A percentile compares a stretch with the other conserved stretches of the same genome.
These are phyloP conservation scores for Chenopodium quinoa DNA, from an alignment of 148 eudicot species.

Conservation along the genomic window DNA sequence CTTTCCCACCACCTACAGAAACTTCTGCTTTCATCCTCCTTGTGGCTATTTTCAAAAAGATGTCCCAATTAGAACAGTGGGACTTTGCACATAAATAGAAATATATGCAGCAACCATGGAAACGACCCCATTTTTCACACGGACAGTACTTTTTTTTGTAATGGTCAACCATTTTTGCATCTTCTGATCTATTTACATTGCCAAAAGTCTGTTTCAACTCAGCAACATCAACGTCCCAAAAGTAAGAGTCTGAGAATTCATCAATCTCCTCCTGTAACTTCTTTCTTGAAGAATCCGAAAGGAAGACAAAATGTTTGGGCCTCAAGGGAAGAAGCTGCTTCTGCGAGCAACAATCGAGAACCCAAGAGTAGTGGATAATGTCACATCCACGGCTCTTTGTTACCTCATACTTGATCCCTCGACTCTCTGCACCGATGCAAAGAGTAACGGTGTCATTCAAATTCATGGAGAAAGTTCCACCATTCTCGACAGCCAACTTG, in stretches of 20 bases:
- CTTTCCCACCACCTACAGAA: conserved; percentile 70
- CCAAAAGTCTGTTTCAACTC: conserved; percentile 75
- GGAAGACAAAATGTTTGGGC: conserved; percentile 71
- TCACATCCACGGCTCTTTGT: conserved; percentile 72
- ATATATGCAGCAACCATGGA: conserved; percentile 77
- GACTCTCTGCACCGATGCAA: conserved; percentile 84
- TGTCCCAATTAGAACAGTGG: conserved; percentile 39
- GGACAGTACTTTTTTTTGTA: conserved; percentile 75
- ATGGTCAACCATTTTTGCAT: conserved; percentile 46
- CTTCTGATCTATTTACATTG: conserved; percentile 47
- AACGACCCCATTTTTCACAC: conserved; percentile 58
- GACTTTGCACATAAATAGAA: conserved; percentile 47
- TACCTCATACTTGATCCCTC: conserved; percentile 89
- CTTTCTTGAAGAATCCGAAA: conserved; percentile 65
- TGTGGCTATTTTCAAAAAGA: conserved; percentile 37
- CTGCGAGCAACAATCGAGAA: conserved; percentile 73
- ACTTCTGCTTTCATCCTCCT: conserved; percentile 80
- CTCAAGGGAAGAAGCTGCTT: conserved; percentile 75
- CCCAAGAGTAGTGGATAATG: conserved; percentile 85
- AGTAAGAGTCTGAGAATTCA: conserved; percentile 81
- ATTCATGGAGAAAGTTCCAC: conserved; percentile 95
- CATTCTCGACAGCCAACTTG: conserved; percentile 85
- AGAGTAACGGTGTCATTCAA: conserved; percentile 81
- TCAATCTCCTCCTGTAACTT: conserved; percentile 85
- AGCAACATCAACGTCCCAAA: conserved; percentile 56